These are phyloP conservation scores for Sporothrix schenckii DNA, from an alignment of 2,329 filamentous ascomycete genomes.

Conservation along the genomic window DNA sequence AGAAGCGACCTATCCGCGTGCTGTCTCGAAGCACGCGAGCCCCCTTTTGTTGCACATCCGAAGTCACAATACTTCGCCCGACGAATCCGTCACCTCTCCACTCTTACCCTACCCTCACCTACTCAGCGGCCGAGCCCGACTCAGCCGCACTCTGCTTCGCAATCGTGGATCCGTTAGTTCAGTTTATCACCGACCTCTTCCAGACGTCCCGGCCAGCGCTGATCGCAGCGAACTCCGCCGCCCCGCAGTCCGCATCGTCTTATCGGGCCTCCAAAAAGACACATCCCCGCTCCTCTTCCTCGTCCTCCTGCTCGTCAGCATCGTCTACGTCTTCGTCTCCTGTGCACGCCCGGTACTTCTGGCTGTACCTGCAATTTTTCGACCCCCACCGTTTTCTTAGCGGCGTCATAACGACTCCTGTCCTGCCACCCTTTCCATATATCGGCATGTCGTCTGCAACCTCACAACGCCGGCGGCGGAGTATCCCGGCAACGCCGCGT, in stretches of 20 bases:
- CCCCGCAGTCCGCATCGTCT: constrained; percentile 22
- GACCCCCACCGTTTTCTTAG: constrained; percentile 55
- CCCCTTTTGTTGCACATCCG: constrained; percentile 13
- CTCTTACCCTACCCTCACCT: constrained; percentile 23
- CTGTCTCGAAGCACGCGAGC: constrained; percentile 18
- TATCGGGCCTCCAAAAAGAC: constrained; percentile 11
- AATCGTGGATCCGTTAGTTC: constrained; percentile 62
- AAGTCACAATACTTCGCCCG: constrained; percentile 28
- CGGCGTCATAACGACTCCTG: constrained; percentile 59
- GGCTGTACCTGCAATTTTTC: constrained; percentile 42
- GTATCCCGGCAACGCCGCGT: constrained; percentile 76
- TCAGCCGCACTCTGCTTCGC: constrained; percentile 57
- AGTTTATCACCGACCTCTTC: constrained; percentile 43
- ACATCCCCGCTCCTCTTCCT: constrained; percentile 35
- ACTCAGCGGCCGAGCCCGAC: constrained; percentile 61
- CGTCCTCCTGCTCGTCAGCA: constrained; percentile 36
- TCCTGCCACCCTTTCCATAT: constrained; percentile 62
- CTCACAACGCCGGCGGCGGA: constrained; percentile 55
- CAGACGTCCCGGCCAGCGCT: constrained; percentile 35
- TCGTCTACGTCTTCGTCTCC: constrained; percentile 35
- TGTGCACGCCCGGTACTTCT: constrained; percentile 33
- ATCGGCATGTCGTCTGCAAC: constrained; percentile 32
- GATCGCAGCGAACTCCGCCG: constrained; percentile 16
- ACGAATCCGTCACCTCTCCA: constrained; percentile 28
- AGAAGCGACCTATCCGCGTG: neutral